Percentiles rank a stretch among this genome's conserved stretches.
Evolutionary conservation across 2,329 filamentous ascomycete species (phyloP).

Genomic region (Neocatenulostroma microsporum): DNA sequence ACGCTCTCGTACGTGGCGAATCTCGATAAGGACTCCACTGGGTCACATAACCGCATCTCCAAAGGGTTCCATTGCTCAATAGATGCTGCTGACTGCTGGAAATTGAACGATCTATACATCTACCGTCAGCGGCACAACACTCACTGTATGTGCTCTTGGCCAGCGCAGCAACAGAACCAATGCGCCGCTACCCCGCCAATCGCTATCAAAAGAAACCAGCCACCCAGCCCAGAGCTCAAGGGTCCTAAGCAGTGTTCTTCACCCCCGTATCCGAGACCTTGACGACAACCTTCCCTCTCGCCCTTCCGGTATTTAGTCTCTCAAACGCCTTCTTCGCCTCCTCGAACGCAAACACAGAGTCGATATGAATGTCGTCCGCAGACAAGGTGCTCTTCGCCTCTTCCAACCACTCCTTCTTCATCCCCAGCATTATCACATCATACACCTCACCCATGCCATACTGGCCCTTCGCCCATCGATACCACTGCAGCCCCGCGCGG

Average conservation of each 20-base stretch:
- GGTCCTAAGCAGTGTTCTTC: not conserved
- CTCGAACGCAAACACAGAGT: slow-evolving; percentile 50
- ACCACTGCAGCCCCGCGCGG: slow-evolving; percentile 22
- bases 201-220: too few relatives aligned
- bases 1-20: too few relatives aligned
- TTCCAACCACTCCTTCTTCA: slow-evolving; percentile 44
- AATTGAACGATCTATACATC: too few relatives aligned
- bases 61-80: too few relatives aligned
- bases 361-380: slow-evolving; percentile 46
- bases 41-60: too few relatives aligned
- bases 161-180: too few relatives aligned
- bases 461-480: slow-evolving; percentile 34
- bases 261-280: slow-evolving; percentile 8
- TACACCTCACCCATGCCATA: slow-evolving; percentile 27
- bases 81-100: too few relatives aligned
- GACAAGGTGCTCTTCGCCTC: slow-evolving; percentile 39
- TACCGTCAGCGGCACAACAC: too few relatives aligned
- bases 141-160: too few relatives aligned
- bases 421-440: slow-evolving; percentile 36
- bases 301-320: slow-evolving; percentile 27
- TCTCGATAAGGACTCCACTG: too few relatives aligned
- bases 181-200: too few relatives aligned
- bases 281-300: slow-evolving; percentile 29
- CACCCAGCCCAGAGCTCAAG: too few relatives aligned
- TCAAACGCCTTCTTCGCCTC: slow-evolving; percentile 39